Evolutionary conservation across 768 basidiomycete genomes (phyloP).

Genomic region (Lentinus tigrinus): DNA sequence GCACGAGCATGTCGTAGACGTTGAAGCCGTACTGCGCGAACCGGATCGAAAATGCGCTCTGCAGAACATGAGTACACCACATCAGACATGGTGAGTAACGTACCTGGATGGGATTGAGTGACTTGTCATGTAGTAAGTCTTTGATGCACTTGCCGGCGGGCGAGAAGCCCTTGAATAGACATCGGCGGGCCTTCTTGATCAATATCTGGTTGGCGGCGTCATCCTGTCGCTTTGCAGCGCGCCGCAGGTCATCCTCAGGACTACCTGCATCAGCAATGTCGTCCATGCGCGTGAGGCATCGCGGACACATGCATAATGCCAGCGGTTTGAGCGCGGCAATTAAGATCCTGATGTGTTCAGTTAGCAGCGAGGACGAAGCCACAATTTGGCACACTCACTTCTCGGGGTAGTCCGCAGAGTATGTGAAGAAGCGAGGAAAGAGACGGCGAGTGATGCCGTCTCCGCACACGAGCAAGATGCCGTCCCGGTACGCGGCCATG

Average conservation of each 20-base stretch:
- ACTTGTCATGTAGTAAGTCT: slow-evolving; percentile 13
- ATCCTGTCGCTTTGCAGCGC: background rate
- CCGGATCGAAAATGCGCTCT: slow-evolving; percentile 35
- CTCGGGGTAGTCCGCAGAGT: slow-evolving; percentile 33
- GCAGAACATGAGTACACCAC: slow-evolving; percentile 6
- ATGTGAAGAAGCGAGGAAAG: slow-evolving; percentile 25
- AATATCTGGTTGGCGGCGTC: no score
- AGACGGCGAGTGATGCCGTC: slow-evolving; percentile 26
- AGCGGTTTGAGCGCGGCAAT: slow-evolving; percentile 28
- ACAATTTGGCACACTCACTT: slow-evolving; percentile 23
- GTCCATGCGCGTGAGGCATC: background rate
- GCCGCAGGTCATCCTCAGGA: no score
- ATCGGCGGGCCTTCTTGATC: slow-evolving; percentile 13
- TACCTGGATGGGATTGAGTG: slow-evolving; percentile 21
- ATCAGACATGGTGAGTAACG: background rate
- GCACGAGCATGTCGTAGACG: slow-evolving; percentile 25
- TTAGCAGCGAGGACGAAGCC: slow-evolving; percentile 33
- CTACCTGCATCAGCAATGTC: no score
- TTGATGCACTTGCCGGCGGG: slow-evolving; percentile 10
- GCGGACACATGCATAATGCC: background rate
- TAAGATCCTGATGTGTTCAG: slow-evolving; percentile 15
- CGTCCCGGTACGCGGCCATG: slow-evolving; percentile 20
- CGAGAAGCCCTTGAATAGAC: slow-evolving; percentile 19
- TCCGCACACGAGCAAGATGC: slow-evolving; percentile 23
- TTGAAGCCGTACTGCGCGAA: slow-evolving; percentile 24